Base-by-base conservation (phyloP, 176 grass and related monocot species). In the Microstegium vimineum region DNA sequence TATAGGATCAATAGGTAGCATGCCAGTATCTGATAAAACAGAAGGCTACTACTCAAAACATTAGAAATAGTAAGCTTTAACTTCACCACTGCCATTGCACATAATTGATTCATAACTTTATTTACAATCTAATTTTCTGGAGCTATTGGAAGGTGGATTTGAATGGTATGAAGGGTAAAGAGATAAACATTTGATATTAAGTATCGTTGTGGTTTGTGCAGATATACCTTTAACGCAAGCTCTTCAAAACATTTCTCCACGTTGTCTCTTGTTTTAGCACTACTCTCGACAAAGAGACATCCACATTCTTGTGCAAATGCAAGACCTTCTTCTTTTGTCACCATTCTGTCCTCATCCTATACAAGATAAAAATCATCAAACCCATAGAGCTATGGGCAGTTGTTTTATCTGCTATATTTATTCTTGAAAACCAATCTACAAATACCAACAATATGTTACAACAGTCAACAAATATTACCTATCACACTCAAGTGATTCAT, bases 241-340 rank as follows among this genome's bases (percentile, higher is more conserved):
- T 95, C 90, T 90, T 95, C 90, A 85, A 99, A 99, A 83, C 93
- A 99, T 90, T 91, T 88, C 73, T 95, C 93, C 41, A 99, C 93
- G 38, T 99, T 99, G 33, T 82, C 70, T 78, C 91, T 87, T 86
- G 96, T 95, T 91, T 90, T 99, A 17, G 96, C 96, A 85, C 96
- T 99, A 74, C 93, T 95, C 49, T 99, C 96, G 0, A 99, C 69
- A 85, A 99, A 99, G 33, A 99, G 85, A 81, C 90, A 91, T 72
- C 93, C 91, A 59, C 25, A 90, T 82, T 90, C 82, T 81, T 95
- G 85, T 62, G 96, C 96, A 83, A 95, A 93, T 62, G 90, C 90
- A 89, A 90, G 46, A 12, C 93, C 96, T 89, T 99, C 96, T 91
- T 99, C 93, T 69, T 67, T 93, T 75, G 96, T 93, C 77, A 99